phyloP scores from a whole-genome alignment of 1,284 basidiomycete species.

The Tranzscheliella williamsii region DNA sequence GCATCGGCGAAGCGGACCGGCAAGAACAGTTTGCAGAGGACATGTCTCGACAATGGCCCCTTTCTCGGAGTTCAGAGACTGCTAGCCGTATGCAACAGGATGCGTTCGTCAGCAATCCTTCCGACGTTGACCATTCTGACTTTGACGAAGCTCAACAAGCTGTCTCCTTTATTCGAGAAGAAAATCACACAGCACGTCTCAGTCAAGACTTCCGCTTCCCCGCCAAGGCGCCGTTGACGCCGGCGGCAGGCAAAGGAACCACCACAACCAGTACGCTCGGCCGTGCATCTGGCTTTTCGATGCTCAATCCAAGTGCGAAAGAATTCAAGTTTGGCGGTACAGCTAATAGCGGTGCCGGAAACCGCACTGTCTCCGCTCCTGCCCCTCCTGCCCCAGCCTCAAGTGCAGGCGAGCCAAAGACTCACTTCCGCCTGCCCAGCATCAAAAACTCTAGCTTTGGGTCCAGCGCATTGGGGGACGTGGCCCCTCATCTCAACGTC shows the following conservation, averaged over 20 bases:
- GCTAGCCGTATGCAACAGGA: too few relatives aligned
- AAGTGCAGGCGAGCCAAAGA: too few relatives aligned
- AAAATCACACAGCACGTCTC: constrained; percentile 10
- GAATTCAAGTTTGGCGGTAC: constrained; percentile 38
- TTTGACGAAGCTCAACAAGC: constrained; percentile 24
- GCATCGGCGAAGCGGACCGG: constrained; percentile 29
- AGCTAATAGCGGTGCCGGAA: background rate
- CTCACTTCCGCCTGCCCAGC: constrained; percentile 48
- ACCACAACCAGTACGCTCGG: constrained; percentile 15
- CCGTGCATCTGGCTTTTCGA: constrained; percentile 18
- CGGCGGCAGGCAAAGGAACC: background rate
- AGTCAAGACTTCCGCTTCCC: constrained; percentile 46
- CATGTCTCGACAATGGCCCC: background rate
- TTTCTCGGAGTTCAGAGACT: background rate
- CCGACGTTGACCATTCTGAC: constrained; percentile 42
- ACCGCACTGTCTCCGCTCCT: constrained; percentile 1
- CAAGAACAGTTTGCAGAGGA: constrained; percentile 1
- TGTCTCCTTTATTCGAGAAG: too few relatives aligned
- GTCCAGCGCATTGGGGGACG: constrained; percentile 24
- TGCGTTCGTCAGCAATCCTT: constrained; percentile 45
- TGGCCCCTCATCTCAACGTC: constrained; percentile 40
- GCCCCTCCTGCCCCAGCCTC: background rate
- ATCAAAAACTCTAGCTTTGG: constrained; percentile 51
- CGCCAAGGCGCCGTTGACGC: background rate
- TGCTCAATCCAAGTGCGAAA: constrained; percentile 42